A percentile compares a stretch with the other conserved stretches of the same genome.
Evolutionary conservation across 495 filamentous ascomycete genomes (phyloP).

Genomic region (Staphylotrichum tortipilum): DNA sequence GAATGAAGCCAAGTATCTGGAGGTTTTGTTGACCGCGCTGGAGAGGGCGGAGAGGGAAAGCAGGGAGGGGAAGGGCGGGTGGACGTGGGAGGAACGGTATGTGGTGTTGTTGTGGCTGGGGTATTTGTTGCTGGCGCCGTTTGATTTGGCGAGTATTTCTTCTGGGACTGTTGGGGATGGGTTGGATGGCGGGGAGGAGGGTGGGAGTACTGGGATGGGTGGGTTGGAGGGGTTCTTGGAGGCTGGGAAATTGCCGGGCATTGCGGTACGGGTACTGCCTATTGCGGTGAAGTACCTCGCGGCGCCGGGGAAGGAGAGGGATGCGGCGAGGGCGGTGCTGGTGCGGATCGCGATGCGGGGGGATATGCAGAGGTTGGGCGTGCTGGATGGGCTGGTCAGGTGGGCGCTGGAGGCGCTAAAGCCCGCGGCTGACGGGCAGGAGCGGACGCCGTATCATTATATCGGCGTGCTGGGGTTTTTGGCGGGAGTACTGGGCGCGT

Average conservation of each 20-base stretch:
- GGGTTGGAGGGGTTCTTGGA: conserved; percentile 33
- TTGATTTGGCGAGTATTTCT: conserved; percentile 81
- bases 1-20: conserved; percentile 77
- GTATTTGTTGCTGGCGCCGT: conserved; percentile 85
- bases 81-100: conserved; percentile 83
- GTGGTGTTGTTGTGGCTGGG: conserved; percentile 86
- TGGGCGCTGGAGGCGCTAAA: conserved; percentile 58
- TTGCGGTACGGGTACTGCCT: conserved; percentile 60
- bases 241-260: conserved; percentile 52
- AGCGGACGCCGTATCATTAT: conserved; percentile 40
- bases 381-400: conserved; percentile 53
- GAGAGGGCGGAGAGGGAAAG: conserved; percentile 31
- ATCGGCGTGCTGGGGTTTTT: conserved; percentile 75
- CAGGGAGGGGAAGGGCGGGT: conserved; percentile 4
- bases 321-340: conserved; percentile 74
- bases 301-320: conserved; percentile 73
- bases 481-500: conserved; percentile 54
- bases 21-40: conserved; percentile 64
- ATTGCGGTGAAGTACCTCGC: conserved; percentile 63
- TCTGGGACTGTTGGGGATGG: conserved; percentile 40
- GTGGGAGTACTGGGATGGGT: background rate
- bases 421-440: conserved; percentile 22
- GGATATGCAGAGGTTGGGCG: conserved; percentile 75
- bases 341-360: conserved; percentile 69
- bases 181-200: no score